phyloP scores from a whole-genome alignment of 2,329 filamentous ascomycete genomes.

The Xylariaceae sp. region DNA sequence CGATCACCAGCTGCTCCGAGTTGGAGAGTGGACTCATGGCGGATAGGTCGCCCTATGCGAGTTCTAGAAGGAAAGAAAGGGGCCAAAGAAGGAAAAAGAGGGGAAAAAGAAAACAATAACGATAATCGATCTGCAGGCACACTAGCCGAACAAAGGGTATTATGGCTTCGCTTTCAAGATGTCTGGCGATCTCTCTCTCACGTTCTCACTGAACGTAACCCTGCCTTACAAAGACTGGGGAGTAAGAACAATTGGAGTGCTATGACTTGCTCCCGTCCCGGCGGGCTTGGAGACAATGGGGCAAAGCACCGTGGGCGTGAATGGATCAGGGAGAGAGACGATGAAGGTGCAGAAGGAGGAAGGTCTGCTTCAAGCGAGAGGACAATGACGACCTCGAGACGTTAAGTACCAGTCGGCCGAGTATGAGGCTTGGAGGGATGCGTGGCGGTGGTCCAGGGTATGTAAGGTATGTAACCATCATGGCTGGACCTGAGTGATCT shows the following conservation, averaged over 20 bases:
- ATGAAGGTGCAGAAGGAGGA: slow-evolving; percentile 8
- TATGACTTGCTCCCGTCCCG: slow-evolving; percentile 5
- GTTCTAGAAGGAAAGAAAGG: background rate
- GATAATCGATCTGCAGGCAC: slow-evolving; percentile 1
- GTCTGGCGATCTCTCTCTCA: slow-evolving; percentile 6
- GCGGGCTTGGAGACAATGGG: slow-evolving; percentile 8
- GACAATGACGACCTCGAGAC: slow-evolving; percentile 11
- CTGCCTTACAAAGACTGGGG: slow-evolving; percentile 8
- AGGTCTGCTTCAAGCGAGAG: slow-evolving; percentile 15
- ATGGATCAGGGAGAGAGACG: slow-evolving; percentile 6
- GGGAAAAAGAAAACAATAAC: background rate
- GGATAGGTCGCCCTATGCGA: slow-evolving; percentile 10
- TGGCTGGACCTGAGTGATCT: slow-evolving; percentile 20
- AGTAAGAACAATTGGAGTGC: slow-evolving; percentile 3
- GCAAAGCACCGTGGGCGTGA: slow-evolving; percentile 11
- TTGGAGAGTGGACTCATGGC: slow-evolving; percentile 26
- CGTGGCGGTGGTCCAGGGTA: slow-evolving; percentile 28
- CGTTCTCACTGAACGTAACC: slow-evolving; percentile 6
- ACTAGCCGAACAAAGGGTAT: slow-evolving; percentile 17
- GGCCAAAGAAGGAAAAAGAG: background rate
- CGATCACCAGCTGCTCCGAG: slow-evolving; percentile 27
- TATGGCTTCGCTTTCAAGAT: slow-evolving; percentile 19
- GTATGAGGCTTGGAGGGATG: slow-evolving; percentile 32
- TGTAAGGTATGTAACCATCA: slow-evolving; percentile 24
- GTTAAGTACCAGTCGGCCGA: slow-evolving; percentile 31